These are phyloP conservation scores for Ascochyta viciae-villosae DNA, from an alignment of 2,329 filamentous ascomycete genomes.

Conservation along the genomic window DNA sequence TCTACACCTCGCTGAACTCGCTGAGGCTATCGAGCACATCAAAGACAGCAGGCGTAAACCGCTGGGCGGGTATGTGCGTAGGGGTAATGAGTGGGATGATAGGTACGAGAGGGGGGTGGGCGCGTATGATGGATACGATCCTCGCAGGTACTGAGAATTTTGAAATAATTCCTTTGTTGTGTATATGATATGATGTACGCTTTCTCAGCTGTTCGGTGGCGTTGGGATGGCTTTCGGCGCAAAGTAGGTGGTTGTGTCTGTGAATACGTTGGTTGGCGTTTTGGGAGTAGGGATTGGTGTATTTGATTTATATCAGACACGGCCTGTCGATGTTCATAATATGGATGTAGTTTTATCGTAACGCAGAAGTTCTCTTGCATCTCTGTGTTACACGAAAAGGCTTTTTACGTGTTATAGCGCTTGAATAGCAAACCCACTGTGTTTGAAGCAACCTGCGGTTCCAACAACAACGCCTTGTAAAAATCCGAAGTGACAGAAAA, in stretches of 20 bases:
- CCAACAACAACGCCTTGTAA: too few species aligned
- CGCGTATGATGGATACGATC: constrained; percentile 5
- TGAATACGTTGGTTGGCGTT: constrained; percentile 3
- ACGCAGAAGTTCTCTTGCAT: too few species aligned
- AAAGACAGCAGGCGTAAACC: constrained; percentile 4
- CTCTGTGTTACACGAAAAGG: too few species aligned
- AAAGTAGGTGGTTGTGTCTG: background rate
- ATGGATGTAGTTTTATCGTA: too few species aligned
- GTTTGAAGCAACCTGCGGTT: too few species aligned
- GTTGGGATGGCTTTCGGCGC: background rate
- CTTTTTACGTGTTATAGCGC: too few species aligned
- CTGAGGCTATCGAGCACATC: constrained; percentile 8
- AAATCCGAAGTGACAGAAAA: too few species aligned
- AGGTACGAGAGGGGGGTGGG: constrained; percentile 3
- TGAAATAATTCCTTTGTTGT: background rate
- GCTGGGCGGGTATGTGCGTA: background rate
- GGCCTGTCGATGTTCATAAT: background rate
- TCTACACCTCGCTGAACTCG: background rate
- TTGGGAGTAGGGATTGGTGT: background rate
- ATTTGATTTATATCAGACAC: background rate
- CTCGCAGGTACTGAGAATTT: background rate
- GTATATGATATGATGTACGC: background rate
- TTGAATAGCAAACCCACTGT: too few species aligned
- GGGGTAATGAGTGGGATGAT: background rate
- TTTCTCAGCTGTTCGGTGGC: background rate